phyloP scores from a whole-genome alignment of 345 rosid species.

The Melastoma malabathricum region DNA sequence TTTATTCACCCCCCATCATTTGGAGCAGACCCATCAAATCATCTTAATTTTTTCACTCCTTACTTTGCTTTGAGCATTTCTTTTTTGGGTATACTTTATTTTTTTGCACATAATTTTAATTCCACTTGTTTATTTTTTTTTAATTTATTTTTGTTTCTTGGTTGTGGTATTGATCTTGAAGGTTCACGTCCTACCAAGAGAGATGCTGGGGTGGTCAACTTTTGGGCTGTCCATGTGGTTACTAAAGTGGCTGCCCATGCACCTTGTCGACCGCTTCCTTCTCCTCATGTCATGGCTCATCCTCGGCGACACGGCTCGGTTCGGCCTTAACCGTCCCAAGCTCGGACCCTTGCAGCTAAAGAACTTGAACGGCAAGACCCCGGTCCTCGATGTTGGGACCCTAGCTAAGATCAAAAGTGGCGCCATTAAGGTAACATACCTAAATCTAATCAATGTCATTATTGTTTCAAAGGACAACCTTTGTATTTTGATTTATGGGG shows the following conservation, averaged over 20 bases:
- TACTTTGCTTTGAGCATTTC: too few species aligned
- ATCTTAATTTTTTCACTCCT: too few species aligned
- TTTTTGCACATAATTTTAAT: not conserved
- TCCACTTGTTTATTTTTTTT: slow-evolving; percentile 1
- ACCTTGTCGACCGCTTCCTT: slow-evolving; percentile 61
- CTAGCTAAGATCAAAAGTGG: slow-evolving; percentile 81
- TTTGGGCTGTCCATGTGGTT: slow-evolving; percentile 92
- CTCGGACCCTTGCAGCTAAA: slow-evolving; percentile 78
- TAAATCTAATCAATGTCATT: slow-evolving; percentile 8
- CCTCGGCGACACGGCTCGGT: slow-evolving; percentile 55
- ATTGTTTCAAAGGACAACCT: too few species aligned
- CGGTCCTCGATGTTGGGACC: slow-evolving; percentile 83
- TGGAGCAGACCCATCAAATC: too few species aligned
- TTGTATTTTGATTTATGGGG: not conserved
- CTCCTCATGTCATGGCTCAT: slow-evolving; percentile 48
- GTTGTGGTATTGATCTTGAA: slow-evolving; percentile 17
- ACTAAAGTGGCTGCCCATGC: slow-evolving; percentile 76
- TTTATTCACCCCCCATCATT: too few species aligned
- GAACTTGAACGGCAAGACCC: slow-evolving; percentile 69
- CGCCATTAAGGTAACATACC: slow-evolving; percentile 49
- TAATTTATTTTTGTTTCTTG: not conserved
- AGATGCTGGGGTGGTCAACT: slow-evolving; percentile 87
- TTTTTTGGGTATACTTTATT: not conserved
- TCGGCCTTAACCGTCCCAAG: slow-evolving; percentile 71
- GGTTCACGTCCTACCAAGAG: slow-evolving; percentile 96